phyloP scores from a whole-genome alignment of 2,329 filamentous ascomycete genomes.

The Gnomoniopsis smithogilvyi region DNA sequence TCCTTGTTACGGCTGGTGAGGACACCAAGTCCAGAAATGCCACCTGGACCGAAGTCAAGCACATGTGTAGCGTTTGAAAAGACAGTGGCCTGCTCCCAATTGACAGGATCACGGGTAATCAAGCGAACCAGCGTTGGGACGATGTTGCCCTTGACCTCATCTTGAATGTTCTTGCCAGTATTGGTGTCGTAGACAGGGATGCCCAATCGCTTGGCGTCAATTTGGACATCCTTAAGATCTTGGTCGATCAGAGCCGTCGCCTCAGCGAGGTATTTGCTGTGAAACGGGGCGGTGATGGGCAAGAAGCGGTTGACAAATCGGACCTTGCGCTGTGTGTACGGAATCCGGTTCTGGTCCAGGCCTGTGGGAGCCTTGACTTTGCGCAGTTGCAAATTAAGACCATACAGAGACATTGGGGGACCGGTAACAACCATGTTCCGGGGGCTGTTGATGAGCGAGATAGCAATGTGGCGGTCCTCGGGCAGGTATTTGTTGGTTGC shows the following conservation, averaged over 20 bases:
- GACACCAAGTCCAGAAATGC: slow-evolving; percentile 92
- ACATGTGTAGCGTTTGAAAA: slow-evolving; percentile 93
- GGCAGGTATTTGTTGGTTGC: slow-evolving; percentile 96
- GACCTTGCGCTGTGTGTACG: slow-evolving; percentile 92
- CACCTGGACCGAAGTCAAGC: slow-evolving; percentile 93
- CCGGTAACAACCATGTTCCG: slow-evolving; percentile 96
- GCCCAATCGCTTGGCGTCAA: slow-evolving; percentile 68
- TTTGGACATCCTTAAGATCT: slow-evolving; percentile 79
- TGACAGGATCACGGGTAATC: slow-evolving; percentile 90
- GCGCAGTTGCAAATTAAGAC: slow-evolving; percentile 88
- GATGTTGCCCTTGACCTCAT: slow-evolving; percentile 69
- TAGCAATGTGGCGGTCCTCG: slow-evolving; percentile 85
- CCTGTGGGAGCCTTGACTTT: slow-evolving; percentile 99
- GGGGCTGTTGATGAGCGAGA: slow-evolving; percentile 95
- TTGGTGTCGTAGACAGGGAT: slow-evolving; percentile 90
- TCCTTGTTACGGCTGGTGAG: slow-evolving; percentile 99
- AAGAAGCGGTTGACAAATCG: slow-evolving; percentile 96
- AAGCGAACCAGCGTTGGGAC: slow-evolving; percentile 84
- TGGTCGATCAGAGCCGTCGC: slow-evolving; percentile 81
- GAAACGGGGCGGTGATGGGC: slow-evolving; percentile 96
- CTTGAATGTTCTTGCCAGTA: slow-evolving; percentile 79
- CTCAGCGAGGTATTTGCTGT: slow-evolving; percentile 87
- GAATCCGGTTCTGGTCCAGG: slow-evolving; percentile 89
- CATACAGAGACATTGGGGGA: slow-evolving; percentile 92
- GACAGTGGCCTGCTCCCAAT: slow-evolving; percentile 93